These are phyloP conservation scores for Aspergillus neotritici DNA, from an alignment of 2,329 filamentous ascomycete species.

Conservation along the genomic window DNA sequence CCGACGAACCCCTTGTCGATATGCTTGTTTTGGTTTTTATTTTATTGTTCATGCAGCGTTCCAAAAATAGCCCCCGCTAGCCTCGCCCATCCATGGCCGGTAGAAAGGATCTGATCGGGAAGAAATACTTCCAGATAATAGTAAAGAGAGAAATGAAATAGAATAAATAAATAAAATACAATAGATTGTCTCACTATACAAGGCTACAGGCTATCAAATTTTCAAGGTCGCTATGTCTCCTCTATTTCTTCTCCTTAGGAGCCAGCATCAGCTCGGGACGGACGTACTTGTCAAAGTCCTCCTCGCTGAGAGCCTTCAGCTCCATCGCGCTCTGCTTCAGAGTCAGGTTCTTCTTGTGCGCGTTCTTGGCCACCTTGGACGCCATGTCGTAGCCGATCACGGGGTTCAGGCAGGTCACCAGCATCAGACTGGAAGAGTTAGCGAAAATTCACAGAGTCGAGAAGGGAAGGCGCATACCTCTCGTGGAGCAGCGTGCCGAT, in stretches of 20 bases:
- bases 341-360: conserved; percentile 94
- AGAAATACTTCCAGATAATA: too few species aligned
- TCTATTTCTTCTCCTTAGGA: conserved; percentile 62
- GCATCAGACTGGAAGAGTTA: conserved; percentile 67
- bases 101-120: too few species aligned
- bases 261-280: conserved; percentile 92
- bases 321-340: conserved; percentile 93
- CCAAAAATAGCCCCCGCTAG: too few species aligned
- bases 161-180: not conserved
- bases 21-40: too few species aligned
- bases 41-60: too few species aligned
- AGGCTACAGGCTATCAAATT: too few species aligned
- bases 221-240: not conserved
- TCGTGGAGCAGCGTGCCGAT: conserved; percentile 88
- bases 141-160: too few species aligned
- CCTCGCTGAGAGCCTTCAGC: conserved; percentile 78
- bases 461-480: conserved; percentile 55
- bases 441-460: conserved; percentile 1
- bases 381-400: conserved; percentile 98
- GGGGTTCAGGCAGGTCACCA: conserved; percentile 95
- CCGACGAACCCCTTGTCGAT: too few species aligned
- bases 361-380: conserved; percentile 95
- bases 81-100: too few species aligned
- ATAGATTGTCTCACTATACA: not conserved
- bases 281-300: conserved; percentile 86